phyloP scores from a whole-genome alignment of 176 grass and related monocot species.

The Oryza meridionalis region DNA sequence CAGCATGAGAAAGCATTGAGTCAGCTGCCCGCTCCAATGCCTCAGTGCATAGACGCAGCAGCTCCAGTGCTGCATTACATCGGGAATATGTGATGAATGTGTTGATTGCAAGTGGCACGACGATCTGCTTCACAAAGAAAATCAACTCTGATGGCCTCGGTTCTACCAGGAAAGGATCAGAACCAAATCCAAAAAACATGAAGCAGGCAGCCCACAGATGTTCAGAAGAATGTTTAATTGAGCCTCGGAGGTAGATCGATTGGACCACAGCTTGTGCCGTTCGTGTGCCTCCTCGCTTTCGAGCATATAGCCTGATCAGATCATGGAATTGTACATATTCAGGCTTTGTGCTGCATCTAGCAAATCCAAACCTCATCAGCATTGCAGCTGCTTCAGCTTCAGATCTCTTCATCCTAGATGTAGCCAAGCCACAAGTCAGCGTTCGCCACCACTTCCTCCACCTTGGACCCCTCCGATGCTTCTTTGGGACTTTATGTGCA shows the following conservation, averaged over 20 bases:
- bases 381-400: slow-evolving; percentile 91
- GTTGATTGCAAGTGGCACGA: slow-evolving; percentile 81
- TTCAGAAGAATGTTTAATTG: slow-evolving; percentile 70
- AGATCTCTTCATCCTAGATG: slow-evolving; percentile 73
- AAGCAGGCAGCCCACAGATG: slow-evolving; percentile 95
- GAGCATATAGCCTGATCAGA: slow-evolving; percentile 82
- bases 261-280: slow-evolving; percentile 72
- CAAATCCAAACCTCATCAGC: slow-evolving; percentile 92
- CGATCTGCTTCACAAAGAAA: slow-evolving; percentile 79
- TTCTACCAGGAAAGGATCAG: slow-evolving; percentile 76
- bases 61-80: slow-evolving; percentile 75
- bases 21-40: slow-evolving; percentile 78
- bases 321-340: slow-evolving; percentile 84
- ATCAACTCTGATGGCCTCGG: slow-evolving; percentile 74
- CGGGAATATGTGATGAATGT: slow-evolving; percentile 89
- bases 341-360: slow-evolving; percentile 63
- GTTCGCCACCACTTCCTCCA: slow-evolving; percentile 72
- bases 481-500: slow-evolving; percentile 86
- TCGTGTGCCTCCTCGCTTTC: slow-evolving; percentile 59
- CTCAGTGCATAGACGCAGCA: slow-evolving; percentile 76
- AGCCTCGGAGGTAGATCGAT: slow-evolving; percentile 83
- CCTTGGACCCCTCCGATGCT: slow-evolving; percentile 56
- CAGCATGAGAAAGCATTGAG: slow-evolving; percentile 71
- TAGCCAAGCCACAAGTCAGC: slow-evolving; percentile 59
- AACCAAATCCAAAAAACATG: slow-evolving; percentile 79